Base-by-base conservation (phyloP, 2,329 filamentous ascomycete genomes). In the Fusarium sp. region DNA sequence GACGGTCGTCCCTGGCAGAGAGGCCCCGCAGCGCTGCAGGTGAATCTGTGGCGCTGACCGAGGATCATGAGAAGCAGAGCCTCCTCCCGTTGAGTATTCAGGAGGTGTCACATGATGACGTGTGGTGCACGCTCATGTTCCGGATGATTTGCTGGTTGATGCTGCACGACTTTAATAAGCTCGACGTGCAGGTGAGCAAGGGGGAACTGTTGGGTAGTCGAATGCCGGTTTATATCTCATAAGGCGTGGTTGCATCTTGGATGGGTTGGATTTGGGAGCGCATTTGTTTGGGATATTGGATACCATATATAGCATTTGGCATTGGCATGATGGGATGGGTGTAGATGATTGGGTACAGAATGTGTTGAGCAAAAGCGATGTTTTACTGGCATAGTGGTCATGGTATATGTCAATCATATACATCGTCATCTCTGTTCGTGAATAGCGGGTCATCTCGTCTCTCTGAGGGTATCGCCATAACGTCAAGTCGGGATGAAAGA, bases 131-230 rank as follows among this genome's bases (percentile, higher is more conserved):
- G 9, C 80, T 90, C 20, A 83, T 90, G 5, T 88, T 90, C 71
- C 81, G 88, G 30, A 90, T 90, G 88, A 82, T 90, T 27, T 90
- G 88, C 77, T 90, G 88, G 89, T 79, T 90, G 62, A 83, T 88
- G 80, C 79, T 90, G 70, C 88, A 91, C 74, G 87, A 90, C 73
- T 90, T 90, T 62, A 83, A 89, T 77, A 88, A 87, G 76, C 83
- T 85, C 68, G 89, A 90, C 65, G 82, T 87, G 11, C 87, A 89
- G 78, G 78, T 88, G 4, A 81, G 85, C 52, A 88, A 89, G 79
- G 88, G 87, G 68, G 88, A 90, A 79, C 80, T 90, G 6, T 75
- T 87, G 37, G 88, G 88, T 2, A 90, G 86, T 72, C 84, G 89
- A 6, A 84, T 90, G 83, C 88, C 88, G 0, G 87, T 90, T 11